phyloP scores from a whole-genome alignment of 2,329 filamentous ascomycete species.

The Aspergillus fijiensis region DNA sequence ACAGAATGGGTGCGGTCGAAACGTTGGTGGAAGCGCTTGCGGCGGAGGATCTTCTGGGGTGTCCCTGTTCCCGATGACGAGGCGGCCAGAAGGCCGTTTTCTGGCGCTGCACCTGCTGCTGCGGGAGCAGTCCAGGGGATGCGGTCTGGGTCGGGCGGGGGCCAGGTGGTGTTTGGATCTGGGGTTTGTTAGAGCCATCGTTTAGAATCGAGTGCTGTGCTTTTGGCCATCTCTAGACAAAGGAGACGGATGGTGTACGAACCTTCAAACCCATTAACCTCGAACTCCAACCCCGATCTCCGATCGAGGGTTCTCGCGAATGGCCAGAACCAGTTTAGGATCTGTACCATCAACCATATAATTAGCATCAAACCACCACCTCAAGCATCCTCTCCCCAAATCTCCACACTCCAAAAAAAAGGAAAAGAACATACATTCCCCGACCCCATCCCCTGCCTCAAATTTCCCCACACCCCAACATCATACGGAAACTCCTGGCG shows the following conservation, averaged over 20 bases:
- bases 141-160: constrained; percentile 51
- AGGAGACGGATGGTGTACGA: background rate
- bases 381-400: too few relatives aligned
- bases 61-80: too few relatives aligned
- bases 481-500: constrained; percentile 67
- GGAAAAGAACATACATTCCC: constrained; percentile 33
- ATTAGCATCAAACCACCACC: too few relatives aligned
- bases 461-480: constrained; percentile 61
- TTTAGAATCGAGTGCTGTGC: too few relatives aligned
- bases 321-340: constrained; percentile 62
- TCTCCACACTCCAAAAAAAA: too few relatives aligned
- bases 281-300: constrained; percentile 51
- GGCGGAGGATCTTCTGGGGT: constrained; percentile 31
- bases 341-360: background rate
- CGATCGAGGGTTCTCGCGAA: constrained; percentile 52
- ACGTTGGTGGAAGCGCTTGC: constrained; percentile 44
- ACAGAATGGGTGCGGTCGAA: constrained; percentile 18
- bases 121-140: constrained; percentile 39
- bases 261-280: constrained; percentile 63
- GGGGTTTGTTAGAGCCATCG: background rate
- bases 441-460: constrained; percentile 63
- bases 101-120: constrained; percentile 12
- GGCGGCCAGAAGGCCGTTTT: too few relatives aligned
- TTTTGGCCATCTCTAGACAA: too few relatives aligned
- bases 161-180: constrained; percentile 45